These are phyloP conservation scores for Moniliella sp. DNA, from an alignment of 1,284 basidiomycete genomes.

Conservation along the genomic window DNA sequence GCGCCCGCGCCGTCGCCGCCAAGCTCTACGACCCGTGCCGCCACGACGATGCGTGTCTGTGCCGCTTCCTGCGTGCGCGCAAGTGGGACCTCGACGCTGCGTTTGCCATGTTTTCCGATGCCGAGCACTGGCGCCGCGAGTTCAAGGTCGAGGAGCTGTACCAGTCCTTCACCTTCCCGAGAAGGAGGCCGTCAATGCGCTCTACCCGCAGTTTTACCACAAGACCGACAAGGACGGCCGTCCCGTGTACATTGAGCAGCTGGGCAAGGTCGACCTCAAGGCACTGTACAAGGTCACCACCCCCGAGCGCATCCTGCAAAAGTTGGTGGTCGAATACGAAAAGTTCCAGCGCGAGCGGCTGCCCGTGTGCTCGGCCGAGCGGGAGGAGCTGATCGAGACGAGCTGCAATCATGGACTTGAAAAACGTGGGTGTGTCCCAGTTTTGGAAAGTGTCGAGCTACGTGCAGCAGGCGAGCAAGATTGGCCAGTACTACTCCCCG, in stretches of 20 bases:
- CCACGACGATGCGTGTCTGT: conserved; percentile 30
- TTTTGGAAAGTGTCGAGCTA: conserved; percentile 87
- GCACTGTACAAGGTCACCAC: conserved; percentile 47
- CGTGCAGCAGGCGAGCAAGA: conserved; percentile 53
- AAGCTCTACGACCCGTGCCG: conserved; percentile 23
- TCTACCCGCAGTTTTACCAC: conserved; percentile 85
- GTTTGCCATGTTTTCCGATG: conserved; percentile 60
- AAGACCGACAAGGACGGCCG: conserved; percentile 89
- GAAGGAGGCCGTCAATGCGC: conserved; percentile 60
- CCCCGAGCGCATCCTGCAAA: conserved; percentile 65
- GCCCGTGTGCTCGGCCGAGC: conserved; percentile 53
- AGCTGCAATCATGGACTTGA: conserved; percentile 90
- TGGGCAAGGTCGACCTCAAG: conserved; percentile 69
- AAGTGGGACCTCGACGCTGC: conserved; percentile 68
- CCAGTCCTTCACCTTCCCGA: conserved; percentile 69
- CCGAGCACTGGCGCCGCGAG: conserved; percentile 75
- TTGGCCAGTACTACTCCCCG: conserved; percentile 66
- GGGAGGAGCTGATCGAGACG: conserved; percentile 79
- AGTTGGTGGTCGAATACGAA: conserved; percentile 83
- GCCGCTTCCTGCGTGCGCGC: conserved; percentile 61
- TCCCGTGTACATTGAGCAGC: conserved; percentile 79
- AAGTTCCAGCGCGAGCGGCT: conserved; percentile 49
- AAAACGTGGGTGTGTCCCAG: conserved; percentile 55
- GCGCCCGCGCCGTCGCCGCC: too few relatives aligned
- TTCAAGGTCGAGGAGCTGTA: conserved; percentile 70